phyloP scores from a whole-genome alignment of 352 stramenopile species.

The Phytophthora nicotianae region DNA sequence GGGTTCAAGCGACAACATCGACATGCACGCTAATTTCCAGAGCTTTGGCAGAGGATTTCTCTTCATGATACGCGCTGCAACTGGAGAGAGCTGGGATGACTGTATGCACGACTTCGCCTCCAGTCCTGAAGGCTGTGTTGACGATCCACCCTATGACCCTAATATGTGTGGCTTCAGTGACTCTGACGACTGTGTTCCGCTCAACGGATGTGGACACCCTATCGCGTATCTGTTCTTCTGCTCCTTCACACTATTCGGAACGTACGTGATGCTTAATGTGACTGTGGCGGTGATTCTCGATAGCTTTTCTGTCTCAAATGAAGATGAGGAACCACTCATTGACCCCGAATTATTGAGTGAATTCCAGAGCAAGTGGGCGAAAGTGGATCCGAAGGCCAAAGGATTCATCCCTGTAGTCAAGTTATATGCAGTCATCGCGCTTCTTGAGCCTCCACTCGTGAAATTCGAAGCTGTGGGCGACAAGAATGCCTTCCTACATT shows the following conservation, averaged over 20 bases:
- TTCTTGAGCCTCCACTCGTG: constrained; percentile 80
- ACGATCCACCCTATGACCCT: constrained; percentile 62
- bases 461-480: constrained; percentile 35
- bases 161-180: constrained; percentile 78
- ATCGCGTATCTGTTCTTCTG: constrained; percentile 77
- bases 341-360: constrained; percentile 84
- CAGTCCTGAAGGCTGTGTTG: constrained; percentile 47
- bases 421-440: constrained; percentile 68
- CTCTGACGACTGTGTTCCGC: constrained; percentile 55
- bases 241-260: constrained; percentile 91
- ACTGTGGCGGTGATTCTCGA: constrained; percentile 96
- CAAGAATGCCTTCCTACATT: constrained; percentile 47
- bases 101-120: constrained; percentile 89
- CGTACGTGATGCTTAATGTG: constrained; percentile 94
- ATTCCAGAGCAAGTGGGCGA: constrained; percentile 87
- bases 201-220: constrained; percentile 83
- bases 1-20: constrained; percentile 66
- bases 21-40: constrained; percentile 92
- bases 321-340: constrained; percentile 89
- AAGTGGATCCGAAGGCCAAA: constrained; percentile 88
- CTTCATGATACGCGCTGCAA: constrained; percentile 90
- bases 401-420: constrained; percentile 81
- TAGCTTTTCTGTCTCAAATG: constrained; percentile 81
- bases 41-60: constrained; percentile 89
- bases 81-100: constrained; percentile 92